These are phyloP conservation scores for Parietichytrium sp. DNA, from an alignment of 108 stramenopile species.

Conservation along the genomic window DNA sequence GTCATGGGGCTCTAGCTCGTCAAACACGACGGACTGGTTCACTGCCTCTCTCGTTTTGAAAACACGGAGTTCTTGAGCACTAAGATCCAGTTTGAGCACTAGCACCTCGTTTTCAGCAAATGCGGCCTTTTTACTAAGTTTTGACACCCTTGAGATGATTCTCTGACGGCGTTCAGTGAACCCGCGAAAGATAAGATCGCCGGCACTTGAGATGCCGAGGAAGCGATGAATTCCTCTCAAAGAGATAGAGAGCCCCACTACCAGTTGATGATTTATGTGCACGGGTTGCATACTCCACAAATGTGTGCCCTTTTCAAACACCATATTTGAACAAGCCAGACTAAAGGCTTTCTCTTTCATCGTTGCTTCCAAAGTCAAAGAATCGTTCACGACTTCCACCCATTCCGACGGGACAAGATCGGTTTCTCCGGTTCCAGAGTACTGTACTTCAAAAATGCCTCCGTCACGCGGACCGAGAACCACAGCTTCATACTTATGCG, in stretches of 20 bases:
- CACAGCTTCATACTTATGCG: background rate
- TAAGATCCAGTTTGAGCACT: background rate
- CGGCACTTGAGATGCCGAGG: background rate
- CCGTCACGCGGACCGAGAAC: background rate
- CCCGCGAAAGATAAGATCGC: background rate
- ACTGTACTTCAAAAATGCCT: background rate
- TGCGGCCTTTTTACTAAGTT: slow-evolving; percentile 12
- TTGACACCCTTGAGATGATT: background rate
- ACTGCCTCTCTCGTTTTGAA: background rate
- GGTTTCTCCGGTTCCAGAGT: background rate
- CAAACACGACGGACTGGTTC: background rate
- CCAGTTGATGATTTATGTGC: background rate
- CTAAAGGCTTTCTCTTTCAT: background rate
- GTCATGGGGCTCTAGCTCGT: slow-evolving; percentile 18
- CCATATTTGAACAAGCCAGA: background rate
- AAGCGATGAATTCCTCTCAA: background rate
- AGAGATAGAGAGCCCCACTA: background rate
- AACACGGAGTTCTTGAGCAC: background rate
- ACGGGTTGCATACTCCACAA: background rate
- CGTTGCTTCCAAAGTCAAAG: background rate
- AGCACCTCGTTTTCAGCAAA: background rate
- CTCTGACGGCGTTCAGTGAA: background rate
- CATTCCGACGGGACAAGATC: background rate
- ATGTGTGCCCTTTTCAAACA: background rate
- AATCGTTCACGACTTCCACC: background rate